Conservation (phyloP, 192 early-diverging fungal genomes). For the Umbelopsis sp. region DNA sequence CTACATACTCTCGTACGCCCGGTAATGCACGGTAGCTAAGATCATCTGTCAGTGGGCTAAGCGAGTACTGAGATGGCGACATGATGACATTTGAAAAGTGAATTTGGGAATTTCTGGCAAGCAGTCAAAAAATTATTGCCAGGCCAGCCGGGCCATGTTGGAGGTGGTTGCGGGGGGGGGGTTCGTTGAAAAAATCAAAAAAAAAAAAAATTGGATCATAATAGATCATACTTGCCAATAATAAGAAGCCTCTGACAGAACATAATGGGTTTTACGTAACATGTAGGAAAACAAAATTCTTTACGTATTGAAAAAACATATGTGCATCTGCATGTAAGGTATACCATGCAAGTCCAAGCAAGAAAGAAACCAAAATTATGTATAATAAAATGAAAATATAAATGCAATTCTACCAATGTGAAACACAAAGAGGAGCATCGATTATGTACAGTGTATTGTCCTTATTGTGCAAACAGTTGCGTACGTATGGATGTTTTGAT, state of each 20-base stretch:
- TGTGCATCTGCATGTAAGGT: background rate
- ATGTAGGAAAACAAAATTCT: background rate
- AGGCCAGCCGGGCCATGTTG: background rate
- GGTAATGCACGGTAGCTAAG: constrained; percentile 6
- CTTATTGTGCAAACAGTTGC: background rate
- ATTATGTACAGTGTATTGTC: constrained; percentile 16
- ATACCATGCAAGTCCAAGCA: background rate
- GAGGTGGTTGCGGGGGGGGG: too few species aligned
- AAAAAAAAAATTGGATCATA: too few species aligned
- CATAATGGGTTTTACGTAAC: too few species aligned
- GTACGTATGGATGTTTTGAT: background rate
- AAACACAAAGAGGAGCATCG: background rate
- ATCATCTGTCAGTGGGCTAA: background rate
- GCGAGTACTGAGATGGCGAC: background rate
- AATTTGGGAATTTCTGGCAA: background rate
- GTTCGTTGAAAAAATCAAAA: too few species aligned
- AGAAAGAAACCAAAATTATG: background rate
- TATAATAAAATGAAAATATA: background rate
- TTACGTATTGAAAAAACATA: background rate
- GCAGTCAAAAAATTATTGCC: background rate
- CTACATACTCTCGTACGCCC: constrained; percentile 10
- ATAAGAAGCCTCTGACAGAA: too few species aligned
- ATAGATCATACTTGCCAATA: too few species aligned
- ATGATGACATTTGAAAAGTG: background rate
- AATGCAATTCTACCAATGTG: background rate